phyloP scores from a whole-genome alignment of 257 asterid species.

The Verbena officinalis region DNA sequence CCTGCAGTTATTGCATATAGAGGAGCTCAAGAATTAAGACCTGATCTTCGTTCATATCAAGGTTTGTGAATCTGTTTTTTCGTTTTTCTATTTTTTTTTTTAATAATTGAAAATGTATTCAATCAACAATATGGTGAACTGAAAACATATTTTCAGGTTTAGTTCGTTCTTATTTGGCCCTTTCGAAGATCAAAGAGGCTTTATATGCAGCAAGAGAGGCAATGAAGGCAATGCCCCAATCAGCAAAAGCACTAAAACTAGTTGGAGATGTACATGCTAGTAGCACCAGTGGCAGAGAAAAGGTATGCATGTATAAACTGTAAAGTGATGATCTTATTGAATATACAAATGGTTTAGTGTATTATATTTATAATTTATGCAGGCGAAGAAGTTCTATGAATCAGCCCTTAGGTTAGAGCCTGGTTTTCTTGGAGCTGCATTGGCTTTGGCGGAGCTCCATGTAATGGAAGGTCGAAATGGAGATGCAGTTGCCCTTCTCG shows the following conservation, averaged over 20 bases:
- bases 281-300: conserved; percentile 87
- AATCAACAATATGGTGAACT: conserved; percentile 10
- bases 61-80: conserved; percentile 45
- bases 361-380: conserved; percentile 18
- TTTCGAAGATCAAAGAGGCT: conserved; percentile 91
- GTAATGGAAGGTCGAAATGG: conserved; percentile 90
- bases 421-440: conserved; percentile 93
- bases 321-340: background rate
- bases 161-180: conserved; percentile 84
- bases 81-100: background rate
- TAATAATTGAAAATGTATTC: too few relatives aligned
- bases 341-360: background rate
- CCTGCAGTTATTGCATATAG: conserved; percentile 82
- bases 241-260: conserved; percentile 91
- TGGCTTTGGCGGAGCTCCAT: conserved; percentile 98
- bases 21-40: conserved; percentile 90
- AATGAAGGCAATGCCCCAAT: conserved; percentile 99
- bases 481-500: conserved; percentile 88
- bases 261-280: conserved; percentile 99
- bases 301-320: conserved; percentile 38
- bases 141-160: conserved; percentile 58
- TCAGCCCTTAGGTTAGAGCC: conserved; percentile 98
- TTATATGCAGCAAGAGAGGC: conserved; percentile 95
- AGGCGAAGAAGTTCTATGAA: conserved; percentile 97
- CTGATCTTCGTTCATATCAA: conserved; percentile 99